phyloP scores from a whole-genome alignment of 306 rosid genomes.

The Pueraria montana region DNA sequence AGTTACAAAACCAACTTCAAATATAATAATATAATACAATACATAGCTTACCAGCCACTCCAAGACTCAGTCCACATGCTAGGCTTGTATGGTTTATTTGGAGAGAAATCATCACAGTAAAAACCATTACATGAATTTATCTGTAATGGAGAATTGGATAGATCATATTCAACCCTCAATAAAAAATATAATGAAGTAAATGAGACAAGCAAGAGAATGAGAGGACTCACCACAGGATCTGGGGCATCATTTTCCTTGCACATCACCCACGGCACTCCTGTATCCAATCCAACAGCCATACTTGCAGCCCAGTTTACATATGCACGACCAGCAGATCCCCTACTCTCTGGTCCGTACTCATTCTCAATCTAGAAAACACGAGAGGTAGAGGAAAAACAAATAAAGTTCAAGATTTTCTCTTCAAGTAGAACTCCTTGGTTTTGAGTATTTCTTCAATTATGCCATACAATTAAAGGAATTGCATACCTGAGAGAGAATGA shows the following conservation, averaged over 20 bases:
- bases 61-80: constrained; percentile 96
- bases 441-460: constrained; percentile 25
- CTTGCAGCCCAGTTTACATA: constrained; percentile 93
- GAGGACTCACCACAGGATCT: constrained; percentile 79
- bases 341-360: constrained; percentile 81
- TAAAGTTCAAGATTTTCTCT: neutral
- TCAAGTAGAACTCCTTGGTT: constrained; percentile 7
- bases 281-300: constrained; percentile 88
- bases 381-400: neutral
- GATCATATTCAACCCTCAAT: constrained; percentile 44
- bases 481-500: constrained; percentile 90
- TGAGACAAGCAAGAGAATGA: constrained; percentile 31
- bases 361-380: constrained; percentile 79
- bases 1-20: constrained; percentile 31
- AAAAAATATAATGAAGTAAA: constrained; percentile 1
- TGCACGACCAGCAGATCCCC: constrained; percentile 82
- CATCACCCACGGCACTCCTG: constrained; percentile 99
- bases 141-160: constrained; percentile 56
- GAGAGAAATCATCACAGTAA: constrained; percentile 88
- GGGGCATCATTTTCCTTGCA: constrained; percentile 99
- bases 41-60: constrained; percentile 90
- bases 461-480: constrained; percentile 18
- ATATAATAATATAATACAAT: neutral
- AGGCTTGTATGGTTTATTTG: constrained; percentile 96
- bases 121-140: constrained; percentile 95